A percentile compares a stretch with the other conserved stretches of the same genome.
phyloP scores from a whole-genome alignment of 1,284 basidiomycete genomes.

The Amylostereum chailletii region DNA sequence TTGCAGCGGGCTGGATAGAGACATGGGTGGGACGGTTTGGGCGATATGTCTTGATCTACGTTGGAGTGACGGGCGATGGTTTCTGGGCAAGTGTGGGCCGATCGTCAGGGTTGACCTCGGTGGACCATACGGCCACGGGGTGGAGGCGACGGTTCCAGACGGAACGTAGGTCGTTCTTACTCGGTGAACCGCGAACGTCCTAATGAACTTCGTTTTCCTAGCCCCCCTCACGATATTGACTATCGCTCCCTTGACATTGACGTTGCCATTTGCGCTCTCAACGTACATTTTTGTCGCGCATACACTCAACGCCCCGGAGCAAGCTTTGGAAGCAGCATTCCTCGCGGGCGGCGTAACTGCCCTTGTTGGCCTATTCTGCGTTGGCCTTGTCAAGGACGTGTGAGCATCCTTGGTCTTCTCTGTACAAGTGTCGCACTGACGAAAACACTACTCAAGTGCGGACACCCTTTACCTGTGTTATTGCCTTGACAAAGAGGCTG shows the following conservation, averaged over 20 bases:
- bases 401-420: constrained; percentile 22
- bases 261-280: constrained; percentile 70
- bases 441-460: constrained; percentile 28
- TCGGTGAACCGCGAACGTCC: neutral
- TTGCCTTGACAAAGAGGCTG: constrained; percentile 76
- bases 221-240: constrained; percentile 69
- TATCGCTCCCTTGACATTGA: constrained; percentile 71
- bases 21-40: constrained; percentile 67
- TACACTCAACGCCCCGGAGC: constrained; percentile 66
- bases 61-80: constrained; percentile 77
- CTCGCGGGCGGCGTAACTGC: constrained; percentile 77
- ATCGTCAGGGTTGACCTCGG: constrained; percentile 47
- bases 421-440: neutral
- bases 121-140: constrained; percentile 27
- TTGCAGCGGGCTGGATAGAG: constrained; percentile 49
- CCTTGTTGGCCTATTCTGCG: constrained; percentile 75
- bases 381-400: constrained; percentile 77
- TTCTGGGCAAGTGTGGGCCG: constrained; percentile 76
- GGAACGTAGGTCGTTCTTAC: constrained; percentile 38
- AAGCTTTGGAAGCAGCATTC: constrained; percentile 71
- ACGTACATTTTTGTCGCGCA: constrained; percentile 88
- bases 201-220: constrained; percentile 19
- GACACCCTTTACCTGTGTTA: constrained; percentile 87
- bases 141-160: constrained; percentile 41
- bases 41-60: constrained; percentile 77